Evolutionary conservation across 345 rosid genomes (phyloP), one percentile per base, ranked within the genome.

Genomic region (Kernera saxatilis): DNA sequence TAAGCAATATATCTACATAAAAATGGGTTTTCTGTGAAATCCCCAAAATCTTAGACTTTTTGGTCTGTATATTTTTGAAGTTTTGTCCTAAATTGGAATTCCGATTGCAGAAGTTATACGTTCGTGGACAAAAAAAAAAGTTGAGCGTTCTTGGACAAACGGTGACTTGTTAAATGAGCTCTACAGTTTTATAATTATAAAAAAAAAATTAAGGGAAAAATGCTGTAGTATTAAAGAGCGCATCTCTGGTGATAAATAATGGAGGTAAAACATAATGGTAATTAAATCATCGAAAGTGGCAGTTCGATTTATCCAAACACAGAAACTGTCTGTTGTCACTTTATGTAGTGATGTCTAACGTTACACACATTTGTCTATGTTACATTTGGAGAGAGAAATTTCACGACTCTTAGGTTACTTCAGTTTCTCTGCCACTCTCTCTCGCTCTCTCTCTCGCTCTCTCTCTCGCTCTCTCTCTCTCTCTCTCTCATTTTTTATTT

Each of bases 281-380:
- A 61, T 26, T 62, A 63, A 57, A 69, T 21, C 14, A 25, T 35
- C 9, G 71, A 77, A 77, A 71, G 80, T 77, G 76, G 80, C 67
- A 77, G 80, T 77, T 77, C 72, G 68, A 77, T 56, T 64, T 70
- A 77, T 71, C 76, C 55, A 48, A 64, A 71, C 29, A 55, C 61
- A 71, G 80, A 77, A 77, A 71, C 67, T 64, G 75, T 77, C 72
- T 71, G 72, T 21, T 64, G 75, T 57, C 67, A 56, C 76, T 77
- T 70, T 76, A 69, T 70, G 57, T 46, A 49, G 76, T 76, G 79
- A 76, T 70, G 76, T 64, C 63, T 71, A 71, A 71, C 75, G 72
- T 77, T 77, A 65, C 75, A 77, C 80, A 77, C 66, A 70, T 63
- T 69, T 69, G 79, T 75, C 66, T 45, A 52, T 68, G 43, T 60